phyloP scores from a whole-genome alignment of 1,284 basidiomycete genomes.

The Ganoderma sp. region DNA sequence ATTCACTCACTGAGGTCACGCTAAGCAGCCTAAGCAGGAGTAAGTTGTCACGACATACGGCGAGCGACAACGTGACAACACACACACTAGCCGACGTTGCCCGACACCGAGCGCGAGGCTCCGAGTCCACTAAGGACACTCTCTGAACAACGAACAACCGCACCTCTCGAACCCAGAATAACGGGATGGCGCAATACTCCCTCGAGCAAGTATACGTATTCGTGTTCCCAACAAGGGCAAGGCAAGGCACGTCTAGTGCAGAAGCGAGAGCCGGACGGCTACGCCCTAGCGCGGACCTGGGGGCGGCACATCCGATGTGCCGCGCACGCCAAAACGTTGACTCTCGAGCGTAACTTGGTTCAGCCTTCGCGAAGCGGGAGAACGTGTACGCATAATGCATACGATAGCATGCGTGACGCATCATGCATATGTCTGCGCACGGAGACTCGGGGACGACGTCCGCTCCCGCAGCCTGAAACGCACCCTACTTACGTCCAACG shows the following conservation, averaged over 20 bases:
- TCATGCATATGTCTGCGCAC: too few relatives aligned
- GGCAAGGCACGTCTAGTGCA: background rate
- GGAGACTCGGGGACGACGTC: too few relatives aligned
- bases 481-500: background rate
- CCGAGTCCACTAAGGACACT: background rate
- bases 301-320: background rate
- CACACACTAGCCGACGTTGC: background rate
- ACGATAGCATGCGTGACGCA: too few relatives aligned
- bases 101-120: background rate
- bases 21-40: background rate
- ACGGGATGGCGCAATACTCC: background rate
- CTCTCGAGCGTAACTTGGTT: too few relatives aligned
- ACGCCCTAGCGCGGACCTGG: background rate
- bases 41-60: background rate
- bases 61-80: background rate
- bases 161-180: background rate
- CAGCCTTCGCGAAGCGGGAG: background rate
- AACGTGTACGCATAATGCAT: background rate
- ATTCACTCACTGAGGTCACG: background rate
- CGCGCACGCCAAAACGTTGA: slow-evolving; percentile 1
- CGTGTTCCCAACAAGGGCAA: background rate
- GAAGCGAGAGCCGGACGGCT: background rate
- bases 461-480: background rate
- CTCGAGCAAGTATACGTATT: too few relatives aligned
- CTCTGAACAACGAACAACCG: background rate